phyloP scores from a whole-genome alignment of 345 rosid species.

The Conringia planisiliqua region DNA sequence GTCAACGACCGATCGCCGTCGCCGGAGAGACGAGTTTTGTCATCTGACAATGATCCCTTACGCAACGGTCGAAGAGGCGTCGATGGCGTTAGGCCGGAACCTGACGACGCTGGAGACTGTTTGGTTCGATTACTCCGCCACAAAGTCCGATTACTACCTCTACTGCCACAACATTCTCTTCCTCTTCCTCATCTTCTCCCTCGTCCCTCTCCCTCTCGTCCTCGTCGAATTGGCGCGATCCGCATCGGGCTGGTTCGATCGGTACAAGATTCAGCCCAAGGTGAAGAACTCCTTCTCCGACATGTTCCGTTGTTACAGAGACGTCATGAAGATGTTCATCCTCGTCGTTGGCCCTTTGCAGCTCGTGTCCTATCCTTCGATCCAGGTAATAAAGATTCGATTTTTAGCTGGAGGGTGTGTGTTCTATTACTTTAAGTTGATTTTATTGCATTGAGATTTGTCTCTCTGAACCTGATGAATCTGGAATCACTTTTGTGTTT shows the following conservation, averaged over 20 bases:
- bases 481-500: background rate
- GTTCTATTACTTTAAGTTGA: too few relatives aligned
- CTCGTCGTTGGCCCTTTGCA: slow-evolving; percentile 69
- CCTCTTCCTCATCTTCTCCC: slow-evolving; percentile 56
- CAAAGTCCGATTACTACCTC: slow-evolving; percentile 72
- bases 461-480: background rate
- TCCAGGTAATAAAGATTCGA: slow-evolving; percentile 43
- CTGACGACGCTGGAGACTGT: slow-evolving; percentile 58
- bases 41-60: slow-evolving; percentile 56
- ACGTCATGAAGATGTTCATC: slow-evolving; percentile 57
- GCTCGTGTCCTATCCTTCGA: slow-evolving; percentile 62
- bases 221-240: slow-evolving; percentile 44
- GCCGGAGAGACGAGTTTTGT: background rate
- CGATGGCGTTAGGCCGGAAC: slow-evolving; percentile 58
- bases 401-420: background rate
- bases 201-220: slow-evolving; percentile 62
- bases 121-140: slow-evolving; percentile 73
- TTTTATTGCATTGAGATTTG: too few relatives aligned
- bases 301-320: slow-evolving; percentile 58
- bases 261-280: slow-evolving; percentile 83
- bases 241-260: slow-evolving; percentile 34
- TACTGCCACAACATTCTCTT: slow-evolving; percentile 66
- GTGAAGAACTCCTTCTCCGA: slow-evolving; percentile 47
- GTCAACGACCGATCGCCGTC: background rate
- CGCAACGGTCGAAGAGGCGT: slow-evolving; percentile 53